A percentile compares a stretch with the other conserved stretches of the same genome.
These are phyloP conservation scores for Agaricus subrufescens DNA, from an alignment of 768 basidiomycete species.

Conservation along the genomic window DNA sequence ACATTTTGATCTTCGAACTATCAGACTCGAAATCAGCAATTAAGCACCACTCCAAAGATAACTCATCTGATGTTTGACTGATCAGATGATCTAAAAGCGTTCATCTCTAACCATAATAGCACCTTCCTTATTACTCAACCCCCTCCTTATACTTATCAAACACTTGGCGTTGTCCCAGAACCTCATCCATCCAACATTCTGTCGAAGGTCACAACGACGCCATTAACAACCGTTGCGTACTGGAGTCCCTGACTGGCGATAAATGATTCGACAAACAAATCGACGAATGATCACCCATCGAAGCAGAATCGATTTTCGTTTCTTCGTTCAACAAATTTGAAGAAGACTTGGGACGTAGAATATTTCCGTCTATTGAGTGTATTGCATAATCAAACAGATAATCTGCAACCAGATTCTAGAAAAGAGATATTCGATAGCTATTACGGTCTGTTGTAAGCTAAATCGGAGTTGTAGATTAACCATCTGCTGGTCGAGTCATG, in stretches of 20 bases:
- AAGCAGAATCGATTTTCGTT: constrained; percentile 18
- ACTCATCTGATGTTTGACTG: constrained; percentile 6
- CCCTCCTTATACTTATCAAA: constrained; percentile 13
- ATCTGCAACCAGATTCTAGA: constrained; percentile 39
- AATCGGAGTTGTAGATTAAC: neutral
- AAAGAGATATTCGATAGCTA: too few species aligned
- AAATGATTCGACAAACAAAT: constrained; percentile 47
- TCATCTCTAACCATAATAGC: constrained; percentile 4
- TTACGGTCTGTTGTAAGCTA: too few species aligned
- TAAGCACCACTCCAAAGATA: neutral
- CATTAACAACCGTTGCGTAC: constrained; percentile 30
- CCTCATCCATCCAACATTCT: constrained; percentile 14
- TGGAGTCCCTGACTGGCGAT: constrained; percentile 33
- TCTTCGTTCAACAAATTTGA: constrained; percentile 11
- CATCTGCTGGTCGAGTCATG: constrained; percentile 15
- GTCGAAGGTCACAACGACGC: constrained; percentile 26
- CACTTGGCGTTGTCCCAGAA: constrained; percentile 5
- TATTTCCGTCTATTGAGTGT: constrained; percentile 39
- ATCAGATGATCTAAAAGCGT: constrained; percentile 13
- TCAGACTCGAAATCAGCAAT: neutral
- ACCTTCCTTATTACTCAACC: constrained; percentile 14
- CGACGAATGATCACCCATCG: constrained; percentile 28
- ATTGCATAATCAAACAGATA: constrained; percentile 56
- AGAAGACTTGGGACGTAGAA: constrained; percentile 41
- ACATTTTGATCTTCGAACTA: neutral